Conservation (phyloP, 345 rosid species). For the Populus nigra region DNA sequence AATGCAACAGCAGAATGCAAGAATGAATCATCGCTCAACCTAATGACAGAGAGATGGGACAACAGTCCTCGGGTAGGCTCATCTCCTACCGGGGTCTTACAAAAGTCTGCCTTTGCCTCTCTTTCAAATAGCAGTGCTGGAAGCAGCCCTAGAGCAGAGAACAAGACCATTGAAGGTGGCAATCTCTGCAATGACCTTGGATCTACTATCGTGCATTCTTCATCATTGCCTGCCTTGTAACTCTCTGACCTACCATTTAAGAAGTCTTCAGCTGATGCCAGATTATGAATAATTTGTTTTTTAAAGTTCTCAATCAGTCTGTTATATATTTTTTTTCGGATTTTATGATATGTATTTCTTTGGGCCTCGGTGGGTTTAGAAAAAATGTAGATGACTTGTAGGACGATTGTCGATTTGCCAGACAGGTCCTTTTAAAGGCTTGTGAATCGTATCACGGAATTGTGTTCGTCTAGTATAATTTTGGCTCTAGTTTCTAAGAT, state of each 20-base stretch:
- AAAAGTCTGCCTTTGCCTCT: conserved; percentile 59
- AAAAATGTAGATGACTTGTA: neutral
- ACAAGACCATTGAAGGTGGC: conserved; percentile 33
- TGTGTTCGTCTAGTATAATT: neutral
- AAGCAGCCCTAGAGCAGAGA: conserved; percentile 63
- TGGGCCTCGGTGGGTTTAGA: neutral
- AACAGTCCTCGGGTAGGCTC: conserved; percentile 47
- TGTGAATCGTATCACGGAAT: neutral
- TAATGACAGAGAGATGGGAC: conserved; percentile 56
- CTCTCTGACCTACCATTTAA: neutral
- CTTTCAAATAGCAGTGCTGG: conserved; percentile 83
- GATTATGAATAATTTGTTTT: neutral
- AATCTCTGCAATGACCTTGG: conserved; percentile 33
- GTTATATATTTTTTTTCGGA: neutral
- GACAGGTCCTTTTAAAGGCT: neutral
- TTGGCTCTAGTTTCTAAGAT: neutral
- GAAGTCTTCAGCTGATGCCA: neutral
- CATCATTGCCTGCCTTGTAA: conserved; percentile 27
- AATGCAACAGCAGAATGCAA: conserved; percentile 34
- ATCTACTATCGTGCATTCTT: conserved; percentile 29
- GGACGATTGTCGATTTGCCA: neutral
- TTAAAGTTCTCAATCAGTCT: neutral
- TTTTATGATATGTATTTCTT: conserved; percentile 1
- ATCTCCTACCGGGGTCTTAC: conserved; percentile 81
- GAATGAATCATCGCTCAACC: conserved; percentile 45